These are phyloP conservation scores for Caloboletus inedulis DNA, from an alignment of 1,284 basidiomycete species.

Conservation along the genomic window DNA sequence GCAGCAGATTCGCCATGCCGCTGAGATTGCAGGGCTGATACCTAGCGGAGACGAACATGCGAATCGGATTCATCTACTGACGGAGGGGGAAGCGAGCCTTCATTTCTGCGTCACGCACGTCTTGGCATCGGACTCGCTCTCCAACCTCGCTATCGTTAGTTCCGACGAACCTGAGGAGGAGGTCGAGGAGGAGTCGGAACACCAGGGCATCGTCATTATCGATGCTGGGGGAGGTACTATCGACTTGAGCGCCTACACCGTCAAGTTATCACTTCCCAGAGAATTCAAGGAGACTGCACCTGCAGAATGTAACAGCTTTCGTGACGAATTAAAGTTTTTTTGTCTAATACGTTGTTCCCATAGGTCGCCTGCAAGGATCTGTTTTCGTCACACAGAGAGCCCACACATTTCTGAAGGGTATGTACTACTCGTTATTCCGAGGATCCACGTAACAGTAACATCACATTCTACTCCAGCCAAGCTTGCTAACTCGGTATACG, in stretches of 20 bases:
- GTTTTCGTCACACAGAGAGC: constrained; percentile 44
- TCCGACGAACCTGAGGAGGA: constrained; percentile 16
- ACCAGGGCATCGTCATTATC: constrained; percentile 47
- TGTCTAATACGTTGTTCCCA: neutral
- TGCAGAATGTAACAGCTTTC: constrained; percentile 36
- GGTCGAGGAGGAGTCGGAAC: constrained; percentile 14
- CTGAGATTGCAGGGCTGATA: constrained; percentile 31
- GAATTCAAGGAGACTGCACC: constrained; percentile 39
- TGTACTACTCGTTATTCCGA: neutral
- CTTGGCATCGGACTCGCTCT: constrained; percentile 29
- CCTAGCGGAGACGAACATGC: constrained; percentile 24
- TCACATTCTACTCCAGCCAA: constrained; percentile 28
- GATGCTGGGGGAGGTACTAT: constrained; percentile 56
- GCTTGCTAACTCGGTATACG: constrained; percentile 31
- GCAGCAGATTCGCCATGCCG: constrained; percentile 36
- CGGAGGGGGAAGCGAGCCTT: constrained; percentile 49
- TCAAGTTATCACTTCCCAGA: constrained; percentile 24
- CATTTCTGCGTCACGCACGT: constrained; percentile 43
- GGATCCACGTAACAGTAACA: constrained; percentile 10
- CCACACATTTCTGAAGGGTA: constrained; percentile 34
- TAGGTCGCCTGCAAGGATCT: constrained; percentile 36
- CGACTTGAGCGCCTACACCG: constrained; percentile 49
- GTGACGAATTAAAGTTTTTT: fast-evolving
- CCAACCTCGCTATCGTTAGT: constrained; percentile 11
- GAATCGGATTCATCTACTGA: constrained; percentile 42